Evolutionary conservation across 2,329 filamentous ascomycete genomes (phyloP), one percentile per base, ranked within the genome.

Genomic region (Zymoseptoria tritici): DNA sequence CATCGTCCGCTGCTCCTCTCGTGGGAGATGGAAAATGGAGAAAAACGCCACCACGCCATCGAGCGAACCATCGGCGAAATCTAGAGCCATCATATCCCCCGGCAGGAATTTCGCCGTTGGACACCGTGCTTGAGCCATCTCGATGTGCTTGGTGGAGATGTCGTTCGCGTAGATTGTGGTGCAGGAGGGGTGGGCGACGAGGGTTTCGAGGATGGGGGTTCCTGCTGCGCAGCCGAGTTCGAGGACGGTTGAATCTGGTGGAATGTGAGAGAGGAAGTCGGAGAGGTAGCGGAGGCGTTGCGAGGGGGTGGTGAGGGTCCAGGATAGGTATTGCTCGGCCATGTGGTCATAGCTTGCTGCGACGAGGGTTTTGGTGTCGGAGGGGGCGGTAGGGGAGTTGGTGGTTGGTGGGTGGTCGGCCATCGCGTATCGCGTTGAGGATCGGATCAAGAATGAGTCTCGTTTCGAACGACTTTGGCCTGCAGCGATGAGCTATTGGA

Each of bases 151-250:
- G 11, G 24, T 49, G 8, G 64, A 66, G 53, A 66, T 60, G 49
- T 64, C 64, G 60, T 64, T 66, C 1, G 62, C 62, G 13, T 59
- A 42, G 19, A 66, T 64, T 56, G 21, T 49, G 16, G 52, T 52
- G 56, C 58, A 59, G 13, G 52, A 53, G 2, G 29, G 11, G 9
- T 50, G 54, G 16, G 56, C 19, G 29, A 67, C 62, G 16, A 71
- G 65, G 20, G 61, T 59, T 22, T 62, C 57, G 4, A 64, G 66
- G 16, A 60, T 57, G 4, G 75, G 74, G 2, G 74, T 59, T 4
- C 75, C 75, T 22, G 73, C 69, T 20, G 75, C 75, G 59, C 75
- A 77, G 56, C 76, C 75, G 31, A 77, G 64, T 57, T 77, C 75
- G 8, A 77, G 72, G 21, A 76, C 57, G 9, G 24, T 36, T 20